A percentile compares a stretch with the other conserved stretches of the same genome.
Conservation (phyloP, 2,329 filamentous ascomycete species). For the Beauveria sp. region DNA sequence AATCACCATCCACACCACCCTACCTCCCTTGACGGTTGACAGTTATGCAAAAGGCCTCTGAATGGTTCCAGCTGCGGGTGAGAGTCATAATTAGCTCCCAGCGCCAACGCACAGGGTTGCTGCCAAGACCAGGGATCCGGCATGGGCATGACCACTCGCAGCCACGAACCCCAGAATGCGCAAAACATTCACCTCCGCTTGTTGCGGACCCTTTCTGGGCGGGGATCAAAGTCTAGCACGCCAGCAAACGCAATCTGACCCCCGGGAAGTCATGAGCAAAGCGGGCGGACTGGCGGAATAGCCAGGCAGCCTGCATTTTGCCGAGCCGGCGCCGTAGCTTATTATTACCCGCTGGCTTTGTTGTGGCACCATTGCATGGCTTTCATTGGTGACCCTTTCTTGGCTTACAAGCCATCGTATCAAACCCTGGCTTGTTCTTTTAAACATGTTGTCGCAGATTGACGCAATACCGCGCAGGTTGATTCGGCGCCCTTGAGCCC, state of each 20-base stretch:
- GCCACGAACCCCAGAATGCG: conserved; percentile 10
- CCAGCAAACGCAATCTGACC: conserved; percentile 8
- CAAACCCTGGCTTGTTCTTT: neutral
- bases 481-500: no score
- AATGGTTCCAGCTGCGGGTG: neutral
- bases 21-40: neutral
- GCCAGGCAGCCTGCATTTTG: conserved; percentile 2
- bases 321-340: conserved; percentile 9
- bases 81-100: neutral
- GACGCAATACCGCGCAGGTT: no score
- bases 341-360: neutral
- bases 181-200: neutral
- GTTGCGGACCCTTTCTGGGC: neutral
- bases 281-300: conserved; percentile 2
- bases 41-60: neutral
- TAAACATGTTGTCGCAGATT: no score
- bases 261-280: neutral
- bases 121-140: conserved; percentile 10
- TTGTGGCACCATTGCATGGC: neutral
- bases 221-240: conserved; percentile 4
- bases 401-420: conserved; percentile 3
- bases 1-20: conserved; percentile 1
- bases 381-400: neutral
- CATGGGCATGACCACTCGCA: neutral
- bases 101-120: conserved; percentile 9